Evolutionary conservation across 192 early-diverging fungal genomes (phyloP), one percentile per base, ranked within the genome.

Genomic region (Umbelopsis sp.): DNA sequence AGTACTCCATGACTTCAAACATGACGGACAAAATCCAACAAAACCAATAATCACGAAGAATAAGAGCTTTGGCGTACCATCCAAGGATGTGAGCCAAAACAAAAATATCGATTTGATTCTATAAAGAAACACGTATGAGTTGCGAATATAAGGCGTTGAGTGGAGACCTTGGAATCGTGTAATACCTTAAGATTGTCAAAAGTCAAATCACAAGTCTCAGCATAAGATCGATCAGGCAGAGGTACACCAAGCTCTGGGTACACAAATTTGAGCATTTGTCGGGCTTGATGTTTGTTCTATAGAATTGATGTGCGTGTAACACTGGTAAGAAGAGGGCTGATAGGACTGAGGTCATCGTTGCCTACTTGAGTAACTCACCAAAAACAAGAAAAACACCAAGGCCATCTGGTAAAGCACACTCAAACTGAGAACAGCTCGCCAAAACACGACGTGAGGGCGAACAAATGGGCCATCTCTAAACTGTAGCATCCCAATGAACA

Each of bases 1-100:
- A 93, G 81, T 98, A 98, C 74, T 98, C 97, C 86, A 94, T 88
- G 30, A 97, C 81, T 80, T 98, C 97, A 81, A 98, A 98, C 78
- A 94, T 88, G 53, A 98, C 77, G 0, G 94, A 96, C 64, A 97
- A 74, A 51, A 98, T 95, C 97, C 97, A 98, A 80, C 95, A 97
- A 78, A 97, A 92, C 70, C 92, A 96, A 77, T 92, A 91, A 80
- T 98, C 96, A 45, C 97, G 91, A 53, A 98, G 78, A 53, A 98
- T 93, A 25, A 98, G 78, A 7, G 95, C 91, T 81, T 97, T 97
- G 66, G 87, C 90, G 71, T 93, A 96, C 97, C 97, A 98, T 22
- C 97, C 97, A 33, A 96, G 66, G 37, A 92, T 85, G 80, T 98
- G 97, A 4, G 95, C 95, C 66, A 96, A 41, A 23, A 97, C 95